These are phyloP conservation scores for Cryptosporidium canis DNA, from an alignment of 169 alveolate species.

Conservation along the genomic window DNA sequence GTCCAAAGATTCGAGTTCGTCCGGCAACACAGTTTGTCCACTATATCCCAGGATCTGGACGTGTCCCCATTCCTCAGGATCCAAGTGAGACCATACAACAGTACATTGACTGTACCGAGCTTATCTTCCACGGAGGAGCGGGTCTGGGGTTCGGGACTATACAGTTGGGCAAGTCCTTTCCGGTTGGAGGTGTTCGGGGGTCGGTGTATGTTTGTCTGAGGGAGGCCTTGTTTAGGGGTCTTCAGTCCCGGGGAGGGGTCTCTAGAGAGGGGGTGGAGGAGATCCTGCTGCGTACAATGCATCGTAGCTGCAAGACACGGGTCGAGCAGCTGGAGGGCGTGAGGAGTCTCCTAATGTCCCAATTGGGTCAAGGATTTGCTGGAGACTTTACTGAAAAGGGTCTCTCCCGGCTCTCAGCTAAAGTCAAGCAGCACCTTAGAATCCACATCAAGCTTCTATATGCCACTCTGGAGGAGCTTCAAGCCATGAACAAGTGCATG, in stretches of 20 bases:
- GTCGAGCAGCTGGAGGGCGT: neutral
- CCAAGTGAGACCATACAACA: neutral
- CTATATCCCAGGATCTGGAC: slow-evolving; percentile 2
- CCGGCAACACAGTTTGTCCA: neutral
- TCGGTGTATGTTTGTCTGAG: slow-evolving; percentile 26
- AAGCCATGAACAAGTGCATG: slow-evolving; percentile 15
- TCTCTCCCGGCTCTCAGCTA: neutral
- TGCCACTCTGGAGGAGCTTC: slow-evolving; percentile 13
- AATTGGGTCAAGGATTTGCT: neutral
- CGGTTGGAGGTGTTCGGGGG: slow-evolving; percentile 23
- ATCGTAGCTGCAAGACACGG: neutral
- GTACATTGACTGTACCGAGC: neutral
- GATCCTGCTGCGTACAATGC: neutral
- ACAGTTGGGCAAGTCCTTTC: neutral
- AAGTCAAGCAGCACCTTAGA: slow-evolving; percentile 26
- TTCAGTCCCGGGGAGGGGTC: neutral
- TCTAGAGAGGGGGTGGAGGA: neutral
- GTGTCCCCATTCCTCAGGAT: neutral
- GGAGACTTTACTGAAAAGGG: neutral
- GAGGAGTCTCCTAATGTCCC: neutral
- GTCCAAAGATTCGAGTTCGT: neutral
- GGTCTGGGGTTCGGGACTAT: slow-evolving; percentile 61
- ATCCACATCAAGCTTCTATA: slow-evolving; percentile 11
- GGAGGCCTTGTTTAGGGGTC: neutral
- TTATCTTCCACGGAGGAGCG: slow-evolving; percentile 19